phyloP scores from a whole-genome alignment of 352 stramenopile species.

The Aphanomyces stellatus region DNA sequence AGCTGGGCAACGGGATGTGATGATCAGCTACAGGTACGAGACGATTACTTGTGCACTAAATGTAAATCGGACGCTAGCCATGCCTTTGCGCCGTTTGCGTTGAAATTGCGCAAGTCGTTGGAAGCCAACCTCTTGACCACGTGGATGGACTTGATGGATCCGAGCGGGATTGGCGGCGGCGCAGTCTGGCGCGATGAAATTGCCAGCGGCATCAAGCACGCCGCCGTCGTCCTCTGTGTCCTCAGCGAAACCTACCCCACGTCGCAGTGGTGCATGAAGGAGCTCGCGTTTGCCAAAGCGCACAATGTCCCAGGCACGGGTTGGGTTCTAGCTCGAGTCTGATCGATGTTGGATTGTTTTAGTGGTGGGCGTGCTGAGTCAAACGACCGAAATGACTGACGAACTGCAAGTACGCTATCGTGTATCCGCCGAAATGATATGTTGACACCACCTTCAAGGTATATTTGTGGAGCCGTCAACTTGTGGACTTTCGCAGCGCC shows the following conservation, averaged over 20 bases:
- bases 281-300: conserved; percentile 72
- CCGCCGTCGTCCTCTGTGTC: conserved; percentile 62
- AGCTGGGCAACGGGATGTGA: conserved; percentile 68
- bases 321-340: no score
- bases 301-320: conserved; percentile 67
- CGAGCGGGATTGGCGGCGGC: conserved; percentile 72
- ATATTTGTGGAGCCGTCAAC: conserved; percentile 76
- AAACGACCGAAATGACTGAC: conserved; percentile 31
- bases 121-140: conserved; percentile 79
- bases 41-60: no score
- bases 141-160: conserved; percentile 71
- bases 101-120: conserved; percentile 58
- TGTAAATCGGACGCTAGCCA: no score
- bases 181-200: conserved; percentile 78
- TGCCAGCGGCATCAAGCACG: conserved; percentile 64
- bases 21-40: conserved; percentile 90
- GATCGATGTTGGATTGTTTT: no score
- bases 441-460: no score
- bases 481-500: conserved; percentile 62
- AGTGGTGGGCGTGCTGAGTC: neutral
- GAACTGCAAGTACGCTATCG: conserved; percentile 78
- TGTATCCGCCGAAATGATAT: no score
- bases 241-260: conserved; percentile 70
- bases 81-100: conserved; percentile 70
- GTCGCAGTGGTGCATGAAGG: conserved; percentile 80